Evolutionary conservation across 2,329 filamentous ascomycete species (phyloP), one percentile per base, ranked within the genome.

Genomic region (Arthroderma sp.): DNA sequence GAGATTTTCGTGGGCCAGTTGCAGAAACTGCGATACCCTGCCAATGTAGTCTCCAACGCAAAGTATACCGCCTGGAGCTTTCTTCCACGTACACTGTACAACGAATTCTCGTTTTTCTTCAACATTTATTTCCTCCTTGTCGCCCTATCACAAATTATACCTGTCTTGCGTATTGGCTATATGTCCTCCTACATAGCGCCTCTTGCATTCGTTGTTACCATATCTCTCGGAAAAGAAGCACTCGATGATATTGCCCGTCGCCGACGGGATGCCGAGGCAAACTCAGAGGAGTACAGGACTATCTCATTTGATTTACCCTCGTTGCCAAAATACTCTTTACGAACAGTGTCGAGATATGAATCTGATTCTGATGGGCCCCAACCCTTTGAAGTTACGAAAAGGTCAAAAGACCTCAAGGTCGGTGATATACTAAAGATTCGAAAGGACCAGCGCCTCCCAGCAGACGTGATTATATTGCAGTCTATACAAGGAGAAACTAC

Each of bases 31-130:
- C 80, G 82, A 53, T 96, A 89, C 61, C 89, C 91, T 6, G 78
- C 84, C 6, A 98, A 98, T 63, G 76, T 86, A 46, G 77, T 98
- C 40, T 96, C 89, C 32, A 96, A 98, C 61, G 89, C 91, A 45
- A 98, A 96, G 72, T 98, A 98, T 63, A 96, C 89, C 29, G 80
- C 88, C 1, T 82, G 88, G 70, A 94, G 84, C 43, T 98, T 98
- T 64, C 74, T 98, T 9, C 93, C 93, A 2, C 74, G 89, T 43
- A 98, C 91, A 0, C 71, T 98, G 22, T 98, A 95, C 66, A 96
- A 96, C 67, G 91, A 98, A 61, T 98, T 98, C 62, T 95, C 89
- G 48, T 98, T 96, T 70, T 98, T 98, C 68, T 94, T 98, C 73
- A 98, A 98, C 73, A 85, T 96, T 72, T 98, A 98, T 62, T 98